Evolutionary conservation across 805 yeast species (phyloP).

Genomic region (Kluyveromyces siamensis): DNA sequence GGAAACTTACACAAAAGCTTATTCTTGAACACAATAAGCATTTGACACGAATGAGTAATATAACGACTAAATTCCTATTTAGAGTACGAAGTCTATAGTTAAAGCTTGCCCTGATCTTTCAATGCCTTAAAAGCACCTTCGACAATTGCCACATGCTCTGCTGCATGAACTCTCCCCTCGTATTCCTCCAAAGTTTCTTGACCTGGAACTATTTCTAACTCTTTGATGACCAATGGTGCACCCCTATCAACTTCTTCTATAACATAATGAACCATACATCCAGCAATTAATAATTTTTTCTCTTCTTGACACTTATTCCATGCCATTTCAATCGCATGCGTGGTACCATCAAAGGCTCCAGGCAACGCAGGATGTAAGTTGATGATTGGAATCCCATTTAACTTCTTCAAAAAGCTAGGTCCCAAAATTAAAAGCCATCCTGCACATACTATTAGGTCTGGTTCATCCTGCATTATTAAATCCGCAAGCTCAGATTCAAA

Average conservation of each 20-base stretch:
- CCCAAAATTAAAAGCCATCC: conserved; percentile 97
- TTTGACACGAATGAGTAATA: no score
- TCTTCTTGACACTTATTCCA: conserved; percentile 84
- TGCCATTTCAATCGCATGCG: conserved; percentile 89
- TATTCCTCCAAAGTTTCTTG: conserved; percentile 67
- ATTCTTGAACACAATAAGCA: no score
- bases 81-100: no score
- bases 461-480: conserved; percentile 51
- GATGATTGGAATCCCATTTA: conserved; percentile 67
- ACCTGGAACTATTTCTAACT: conserved; percentile 57
- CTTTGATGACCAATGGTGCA: conserved; percentile 76
- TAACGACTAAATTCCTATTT: no score
- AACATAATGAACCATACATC: conserved; percentile 96
- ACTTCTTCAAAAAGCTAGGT: conserved; percentile 59
- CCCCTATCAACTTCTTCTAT: conserved; percentile 94
- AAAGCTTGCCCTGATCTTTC: conserved; percentile 3
- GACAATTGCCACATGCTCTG: conserved; percentile 88
- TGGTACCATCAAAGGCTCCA: conserved; percentile 91
- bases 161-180: conserved; percentile 70
- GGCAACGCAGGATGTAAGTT: conserved; percentile 97
- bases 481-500: conserved; percentile 77
- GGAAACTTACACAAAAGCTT: no score
- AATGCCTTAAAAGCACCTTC: conserved; percentile 74
- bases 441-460: conserved; percentile 90
- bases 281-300: conserved; percentile 62